phyloP scores from a whole-genome alignment of 176 grass and related monocot genomes.

The Tuctoria greenei region DNA sequence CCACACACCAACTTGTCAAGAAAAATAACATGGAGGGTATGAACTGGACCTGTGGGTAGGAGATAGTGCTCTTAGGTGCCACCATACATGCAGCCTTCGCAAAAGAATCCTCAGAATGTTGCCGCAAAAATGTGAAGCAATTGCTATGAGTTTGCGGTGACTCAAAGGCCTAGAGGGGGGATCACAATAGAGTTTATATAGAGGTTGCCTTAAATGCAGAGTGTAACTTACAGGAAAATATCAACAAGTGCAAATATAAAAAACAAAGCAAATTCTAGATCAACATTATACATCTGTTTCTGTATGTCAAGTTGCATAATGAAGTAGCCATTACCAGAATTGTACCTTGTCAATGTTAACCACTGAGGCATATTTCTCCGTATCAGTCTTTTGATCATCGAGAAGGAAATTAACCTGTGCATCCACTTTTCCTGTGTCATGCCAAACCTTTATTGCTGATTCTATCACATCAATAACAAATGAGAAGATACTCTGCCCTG shows the following conservation, averaged over 20 bases:
- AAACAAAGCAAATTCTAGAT: neutral
- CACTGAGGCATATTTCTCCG: constrained; percentile 60
- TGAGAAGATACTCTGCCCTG: constrained; percentile 45
- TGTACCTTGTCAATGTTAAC: constrained; percentile 92
- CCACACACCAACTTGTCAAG: neutral
- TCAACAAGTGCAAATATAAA: constrained; percentile 2
- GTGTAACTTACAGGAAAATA: too few species aligned
- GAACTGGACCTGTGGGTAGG: constrained; percentile 79
- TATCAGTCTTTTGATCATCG: constrained; percentile 76
- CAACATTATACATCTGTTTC: neutral
- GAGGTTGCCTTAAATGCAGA: neutral
- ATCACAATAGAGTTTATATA: constrained; percentile 12
- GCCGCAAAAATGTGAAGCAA: constrained; percentile 76
- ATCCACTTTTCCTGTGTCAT: constrained; percentile 73
- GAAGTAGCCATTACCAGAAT: neutral
- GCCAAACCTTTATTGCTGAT: constrained; percentile 74
- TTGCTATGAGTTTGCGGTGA: constrained; percentile 78
- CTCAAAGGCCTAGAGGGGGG: constrained; percentile 74
- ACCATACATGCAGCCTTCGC: constrained; percentile 89
- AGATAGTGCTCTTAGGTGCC: constrained; percentile 73
- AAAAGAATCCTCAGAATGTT: constrained; percentile 71
- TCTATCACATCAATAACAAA: constrained; percentile 79
- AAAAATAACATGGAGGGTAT: constrained; percentile 12
- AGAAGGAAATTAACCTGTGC: constrained; percentile 83
- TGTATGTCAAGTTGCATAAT: constrained; percentile 6